Base-by-base conservation (phyloP, 768 basidiomycete genomes). In the Phylloporus sp. region DNA sequence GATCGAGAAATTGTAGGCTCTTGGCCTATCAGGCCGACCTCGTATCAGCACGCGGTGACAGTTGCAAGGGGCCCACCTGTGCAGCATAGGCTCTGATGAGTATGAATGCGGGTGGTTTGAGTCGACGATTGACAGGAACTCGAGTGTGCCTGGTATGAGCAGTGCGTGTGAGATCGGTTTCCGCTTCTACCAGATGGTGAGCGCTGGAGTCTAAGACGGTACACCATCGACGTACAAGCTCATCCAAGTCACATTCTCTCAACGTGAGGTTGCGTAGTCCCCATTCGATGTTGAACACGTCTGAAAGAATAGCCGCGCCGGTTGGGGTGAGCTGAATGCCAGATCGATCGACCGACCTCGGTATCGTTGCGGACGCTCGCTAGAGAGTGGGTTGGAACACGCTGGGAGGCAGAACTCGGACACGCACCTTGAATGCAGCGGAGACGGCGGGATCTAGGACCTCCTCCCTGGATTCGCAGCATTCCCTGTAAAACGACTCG, bases 231-330 rank as follows among this genome's bases (percentile, higher is more conserved):
- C 50, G 6, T 69, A 93, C 93, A 52, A 79, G 76, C 46, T 92
- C 88, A 57, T 94, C 91, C 20, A 98, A 68, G 58, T 94, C 84
- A 61, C 94, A 97, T 64, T 89, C 88, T 38, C 90, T 82, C 49
- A 97, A 79, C 0, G 88, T 84, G 20, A 95, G 73, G 61, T 92
- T 95, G 24, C 87, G 76, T 18, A 97, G 72, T 0, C 94, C 95
- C 89, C 94, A 97, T 68, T 97, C 92, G 51, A 97, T 86, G 8
- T 84, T 82, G 56, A 98, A 84, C 13, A 97, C 83, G 69, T 98
- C 95, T 0, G 95, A 87, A 16, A 99, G 77, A 16, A 93, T 84
- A 13, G 86, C 84, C 0, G 91, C 87, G 0, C 81, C 76, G 2
- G 83, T 78, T 2, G 77, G 67, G 1, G 81, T 87, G 18, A 98